A percentile compares a stretch with the other conserved stretches of the same genome.
These are phyloP conservation scores for Penicillium daleae DNA, from an alignment of 495 filamentous ascomycete genomes.

Conservation along the genomic window DNA sequence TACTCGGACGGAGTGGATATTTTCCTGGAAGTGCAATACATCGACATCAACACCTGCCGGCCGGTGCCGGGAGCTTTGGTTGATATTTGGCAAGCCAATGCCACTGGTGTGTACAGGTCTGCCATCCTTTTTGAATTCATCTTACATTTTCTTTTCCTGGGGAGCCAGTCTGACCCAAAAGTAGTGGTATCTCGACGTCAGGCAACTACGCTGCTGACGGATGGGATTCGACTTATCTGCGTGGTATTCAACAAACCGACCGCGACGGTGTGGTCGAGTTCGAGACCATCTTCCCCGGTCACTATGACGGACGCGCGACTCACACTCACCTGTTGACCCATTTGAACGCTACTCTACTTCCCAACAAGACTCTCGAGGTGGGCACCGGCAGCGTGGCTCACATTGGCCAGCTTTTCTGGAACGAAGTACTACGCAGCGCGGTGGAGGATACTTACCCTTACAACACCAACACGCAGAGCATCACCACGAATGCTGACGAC, in stretches of 20 bases:
- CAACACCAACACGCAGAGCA: conserved; percentile 53
- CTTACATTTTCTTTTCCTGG: background rate
- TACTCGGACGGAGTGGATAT: conserved; percentile 50
- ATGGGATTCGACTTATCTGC: conserved; percentile 54
- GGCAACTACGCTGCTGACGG: conserved; percentile 41
- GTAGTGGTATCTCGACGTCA: conserved; percentile 37
- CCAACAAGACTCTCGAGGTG: conserved; percentile 55
- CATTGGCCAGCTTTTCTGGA: conserved; percentile 64
- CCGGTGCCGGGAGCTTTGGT: conserved; percentile 38
- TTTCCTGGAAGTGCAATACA: conserved; percentile 52
- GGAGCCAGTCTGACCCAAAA: background rate
- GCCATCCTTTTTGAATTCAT: background rate
- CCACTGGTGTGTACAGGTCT: conserved; percentile 56
- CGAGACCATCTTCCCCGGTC: conserved; percentile 62
- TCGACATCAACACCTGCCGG: conserved; percentile 47
- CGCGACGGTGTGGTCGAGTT: conserved; percentile 59
- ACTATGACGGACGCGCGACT: conserved; percentile 62
- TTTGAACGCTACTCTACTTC: conserved; percentile 47
- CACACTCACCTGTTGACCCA: conserved; percentile 61
- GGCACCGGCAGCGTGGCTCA: conserved; percentile 41
- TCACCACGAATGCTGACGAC: conserved; percentile 53
- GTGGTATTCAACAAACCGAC: conserved; percentile 58
- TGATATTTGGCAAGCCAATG: conserved; percentile 51
- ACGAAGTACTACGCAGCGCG: conserved; percentile 56
- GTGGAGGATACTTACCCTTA: conserved; percentile 62